Percentiles rank a stretch among this genome's conserved stretches.
phyloP scores from a whole-genome alignment of 495 filamentous ascomycete species.

The Delitschia confertaspora region DNA sequence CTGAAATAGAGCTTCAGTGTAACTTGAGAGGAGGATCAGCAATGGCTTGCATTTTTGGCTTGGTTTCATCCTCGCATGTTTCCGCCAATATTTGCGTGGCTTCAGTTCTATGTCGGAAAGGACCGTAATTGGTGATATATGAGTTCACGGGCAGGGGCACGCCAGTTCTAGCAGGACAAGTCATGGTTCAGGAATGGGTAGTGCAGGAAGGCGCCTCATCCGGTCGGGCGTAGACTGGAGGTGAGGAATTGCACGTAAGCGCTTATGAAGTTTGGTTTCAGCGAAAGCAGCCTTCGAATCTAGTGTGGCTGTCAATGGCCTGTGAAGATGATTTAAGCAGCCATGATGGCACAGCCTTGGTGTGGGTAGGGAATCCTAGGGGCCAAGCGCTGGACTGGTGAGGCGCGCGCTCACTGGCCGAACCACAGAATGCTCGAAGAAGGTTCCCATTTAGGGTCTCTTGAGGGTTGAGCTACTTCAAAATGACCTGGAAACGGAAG shows the following conservation, averaged over 20 bases:
- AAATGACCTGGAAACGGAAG: constrained; percentile 19
- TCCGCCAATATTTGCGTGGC: constrained; percentile 16
- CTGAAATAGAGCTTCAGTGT: neutral
- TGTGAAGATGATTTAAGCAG: constrained; percentile 20
- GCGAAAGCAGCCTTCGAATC: constrained; percentile 6
- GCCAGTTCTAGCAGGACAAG: constrained; percentile 5
- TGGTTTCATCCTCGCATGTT: constrained; percentile 3
- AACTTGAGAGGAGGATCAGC: no score
- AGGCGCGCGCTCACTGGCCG: constrained; percentile 22
- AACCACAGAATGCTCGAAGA: constrained; percentile 21
- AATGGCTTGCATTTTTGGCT: constrained; percentile 1
- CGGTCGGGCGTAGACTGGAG: constrained; percentile 14
- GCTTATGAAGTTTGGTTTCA: constrained; percentile 25
- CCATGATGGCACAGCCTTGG: constrained; percentile 24
- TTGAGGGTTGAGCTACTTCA: constrained; percentile 11
- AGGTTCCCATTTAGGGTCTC: constrained; percentile 13
- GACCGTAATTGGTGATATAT: constrained; percentile 9
- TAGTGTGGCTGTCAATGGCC: constrained; percentile 8
- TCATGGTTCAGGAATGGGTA: constrained; percentile 2
- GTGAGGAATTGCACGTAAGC: constrained; percentile 19
- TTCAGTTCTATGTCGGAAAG: constrained; percentile 14
- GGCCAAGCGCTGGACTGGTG: constrained; percentile 27
- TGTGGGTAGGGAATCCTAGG: constrained; percentile 11
- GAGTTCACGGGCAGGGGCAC: constrained; percentile 1
- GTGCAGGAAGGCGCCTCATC: constrained; percentile 18